Base-by-base conservation (phyloP, 2,329 filamentous ascomycete species). In the Sclerotinia minor region DNA sequence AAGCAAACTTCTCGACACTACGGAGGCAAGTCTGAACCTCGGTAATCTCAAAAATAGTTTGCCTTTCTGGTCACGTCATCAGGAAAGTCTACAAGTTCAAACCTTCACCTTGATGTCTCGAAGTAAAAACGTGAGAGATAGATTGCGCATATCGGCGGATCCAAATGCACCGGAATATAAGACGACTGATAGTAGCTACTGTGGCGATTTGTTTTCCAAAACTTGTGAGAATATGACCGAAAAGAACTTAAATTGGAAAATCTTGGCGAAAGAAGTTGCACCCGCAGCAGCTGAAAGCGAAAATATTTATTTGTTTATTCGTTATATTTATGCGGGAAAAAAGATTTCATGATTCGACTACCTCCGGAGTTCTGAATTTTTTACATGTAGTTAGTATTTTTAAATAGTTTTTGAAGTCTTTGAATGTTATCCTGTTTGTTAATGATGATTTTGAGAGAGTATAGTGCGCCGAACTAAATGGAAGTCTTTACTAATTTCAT, bases 251-350 rank as follows among this genome's bases (percentile, higher is more conserved):
- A 60, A 47, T 21, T 60, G 35, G 38, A 60, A 38, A 60, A 24
- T 60, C 7, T 21, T 26, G 29, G 57, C 24, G 26, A 26, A 32
- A 6, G 41, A 24, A 47, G 29, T 8, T 45, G 11, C 26, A 17
- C 8, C 19, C 32, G 57, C 41, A 5, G 15, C 5, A 6, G 38
- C 5, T 2, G 17, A 5, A 9, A 38, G 53, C 32, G 57, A 60
- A 9, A 60, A 60, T 47, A 17, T 60, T n/a, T 60, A 35, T 47
- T 9, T 60, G 19, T 60, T 60, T 35, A 2, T 60, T 47, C 41
- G 38, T n/a, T 60, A 60, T n/a, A 5, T 60, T 21, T 60, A n/a
- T 60, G 57, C n/a, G 21, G 35, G 57, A 11, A n/a, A 17, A 3
- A 8, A 32, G 2, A n/a, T 60, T 13, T 55, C 53, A 17, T 55